Conservation (phyloP, 352 stramenopile genomes). For the Phytophthora cactorum region DNA sequence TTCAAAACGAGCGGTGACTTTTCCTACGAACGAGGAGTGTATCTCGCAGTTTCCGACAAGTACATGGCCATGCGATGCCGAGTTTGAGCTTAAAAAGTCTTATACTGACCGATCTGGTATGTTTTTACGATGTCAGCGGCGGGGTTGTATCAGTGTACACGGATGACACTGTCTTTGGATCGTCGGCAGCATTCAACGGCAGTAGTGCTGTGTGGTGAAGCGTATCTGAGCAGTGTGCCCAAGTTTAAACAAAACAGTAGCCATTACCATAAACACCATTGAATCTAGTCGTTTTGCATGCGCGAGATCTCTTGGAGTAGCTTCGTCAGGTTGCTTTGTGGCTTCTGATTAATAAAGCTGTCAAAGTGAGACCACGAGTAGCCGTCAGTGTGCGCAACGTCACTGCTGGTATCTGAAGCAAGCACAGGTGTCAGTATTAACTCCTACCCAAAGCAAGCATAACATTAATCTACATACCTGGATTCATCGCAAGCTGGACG, state of each 20-base stretch:
- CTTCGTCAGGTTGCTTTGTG: slow-evolving; percentile 51
- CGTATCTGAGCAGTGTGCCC: not conserved
- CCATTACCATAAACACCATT: slow-evolving; percentile 12
- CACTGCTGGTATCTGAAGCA: slow-evolving; percentile 35
- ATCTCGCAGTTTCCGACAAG: slow-evolving; percentile 81
- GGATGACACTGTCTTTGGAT: slow-evolving; percentile 26
- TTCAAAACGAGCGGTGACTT: slow-evolving; percentile 86
- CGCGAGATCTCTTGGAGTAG: slow-evolving; percentile 76
- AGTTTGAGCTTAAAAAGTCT: not conserved
- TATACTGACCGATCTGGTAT: slow-evolving; percentile 14
- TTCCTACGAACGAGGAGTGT: slow-evolving; percentile 49
- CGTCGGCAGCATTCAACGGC: slow-evolving; percentile 24
- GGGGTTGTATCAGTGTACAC: slow-evolving; percentile 69
- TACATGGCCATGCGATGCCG: slow-evolving; percentile 27
- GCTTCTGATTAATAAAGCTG: slow-evolving; percentile 57
- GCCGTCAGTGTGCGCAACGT: slow-evolving; percentile 62
- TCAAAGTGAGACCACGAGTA: slow-evolving; percentile 88
- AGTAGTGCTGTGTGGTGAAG: slow-evolving; percentile 20
- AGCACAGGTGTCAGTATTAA: slow-evolving; percentile 8
- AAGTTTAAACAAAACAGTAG: slow-evolving; percentile 17
- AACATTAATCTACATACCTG: slow-evolving; percentile 33
- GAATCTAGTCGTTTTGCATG: slow-evolving; percentile 50
- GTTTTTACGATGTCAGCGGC: slow-evolving; percentile 32
- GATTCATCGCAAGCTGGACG: slow-evolving; percentile 59
- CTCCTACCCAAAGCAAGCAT: slow-evolving; percentile 1